Percentiles rank a stretch among this genome's conserved stretches.
These are phyloP conservation scores for Rhipidocladum racemiflorum DNA, from an alignment of 176 grass and related monocot genomes.

Conservation along the genomic window DNA sequence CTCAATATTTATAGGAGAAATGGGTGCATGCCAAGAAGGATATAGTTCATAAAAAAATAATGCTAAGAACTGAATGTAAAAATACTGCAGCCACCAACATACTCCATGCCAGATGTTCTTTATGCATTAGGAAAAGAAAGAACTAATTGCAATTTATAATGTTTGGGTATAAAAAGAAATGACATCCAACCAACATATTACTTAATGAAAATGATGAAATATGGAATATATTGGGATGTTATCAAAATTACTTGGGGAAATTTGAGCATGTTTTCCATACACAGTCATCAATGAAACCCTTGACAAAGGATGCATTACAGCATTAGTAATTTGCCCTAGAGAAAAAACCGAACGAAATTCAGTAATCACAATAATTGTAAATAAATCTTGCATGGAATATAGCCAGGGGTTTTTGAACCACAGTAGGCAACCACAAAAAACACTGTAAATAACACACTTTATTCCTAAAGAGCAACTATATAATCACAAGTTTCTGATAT, in stretches of 20 bases:
- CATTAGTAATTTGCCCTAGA: background rate
- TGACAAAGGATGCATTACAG: background rate
- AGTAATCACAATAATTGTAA: background rate
- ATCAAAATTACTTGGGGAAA: background rate
- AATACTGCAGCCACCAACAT: background rate
- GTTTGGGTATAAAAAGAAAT: background rate
- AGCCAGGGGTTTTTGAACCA: background rate
- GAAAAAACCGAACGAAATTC: background rate
- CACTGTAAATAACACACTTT: background rate
- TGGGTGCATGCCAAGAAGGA: background rate
- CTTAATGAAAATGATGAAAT: background rate
- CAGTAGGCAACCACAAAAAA: slow-evolving; percentile 8
- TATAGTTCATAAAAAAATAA: background rate
- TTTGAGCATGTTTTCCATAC: background rate
- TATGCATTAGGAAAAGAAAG: background rate
- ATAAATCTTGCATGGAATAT: slow-evolving; percentile 8
- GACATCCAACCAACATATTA: background rate
- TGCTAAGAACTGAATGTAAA: background rate
- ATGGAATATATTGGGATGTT: background rate
- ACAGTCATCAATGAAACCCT: background rate
- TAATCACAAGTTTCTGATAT: slow-evolving; percentile 3
- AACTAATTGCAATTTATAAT: background rate
- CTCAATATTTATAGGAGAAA: background rate
- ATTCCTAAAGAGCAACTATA: slow-evolving; percentile 16
- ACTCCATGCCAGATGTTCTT: background rate